Base-by-base conservation (phyloP, 805 yeast genomes). In the Millerago galiae region DNA sequence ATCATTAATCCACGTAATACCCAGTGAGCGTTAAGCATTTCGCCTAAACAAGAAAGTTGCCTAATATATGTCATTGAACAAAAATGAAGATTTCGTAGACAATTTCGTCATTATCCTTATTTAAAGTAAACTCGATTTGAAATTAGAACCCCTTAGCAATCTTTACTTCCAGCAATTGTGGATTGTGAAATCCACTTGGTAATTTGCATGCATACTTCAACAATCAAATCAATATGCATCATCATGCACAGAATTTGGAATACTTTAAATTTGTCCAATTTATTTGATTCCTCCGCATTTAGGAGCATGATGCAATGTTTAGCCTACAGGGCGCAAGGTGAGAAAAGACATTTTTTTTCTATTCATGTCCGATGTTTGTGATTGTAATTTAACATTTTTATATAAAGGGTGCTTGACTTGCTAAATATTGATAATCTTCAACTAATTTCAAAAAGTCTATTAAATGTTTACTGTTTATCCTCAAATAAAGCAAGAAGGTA, bases 401-500 rank as follows among this genome's bases (percentile, higher is more conserved):
- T 37, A 37, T 37, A 37, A 37, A 37, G 40, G 33, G 34, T 18
- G 25, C 30, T 21, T n/a, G 26, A 17, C 24, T 18, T 34, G 27
- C 27, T n/a, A 6, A 10, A 5, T 32, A 7, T 7, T 28, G 13
- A 15, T 15, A 17, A 15, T 14, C 14, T 13, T 9, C 17, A n/a
- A 30, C 16, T 30, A 6, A n/a, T 8, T 13, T n/a, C 8, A 17
- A 12, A 18, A 10, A 33, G 34, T 15, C 15, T 31, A 8, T 6
- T 14, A n/a, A 28, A 52, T 52, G 55, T 48, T 52, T n/a, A 28
- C 41, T 8, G 40, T 40, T 12, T 43, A 44, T 17, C 38, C 48
- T 9, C 45, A 38, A 14, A 34, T 34, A 8, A 34, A 37, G 16
- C 34, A 16, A 38, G 50, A 49, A 17, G 42, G 29, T 21, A 46